phyloP scores from a whole-genome alignment of 2,329 filamentous ascomycete species.

The Aureobasidium subglaciale region DNA sequence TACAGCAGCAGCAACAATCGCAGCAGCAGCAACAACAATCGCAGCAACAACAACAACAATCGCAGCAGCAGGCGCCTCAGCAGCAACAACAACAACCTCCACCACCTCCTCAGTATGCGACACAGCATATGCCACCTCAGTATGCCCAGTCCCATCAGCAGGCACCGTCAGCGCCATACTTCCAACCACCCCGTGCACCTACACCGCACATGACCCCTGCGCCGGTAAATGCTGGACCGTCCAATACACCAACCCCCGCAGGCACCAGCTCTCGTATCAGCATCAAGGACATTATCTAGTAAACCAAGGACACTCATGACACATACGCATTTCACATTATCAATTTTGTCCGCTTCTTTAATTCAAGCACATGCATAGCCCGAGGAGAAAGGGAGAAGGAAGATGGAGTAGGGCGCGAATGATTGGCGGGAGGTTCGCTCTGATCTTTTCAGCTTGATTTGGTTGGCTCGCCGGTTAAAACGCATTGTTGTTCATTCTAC shows the following conservation, averaged over 20 bases:
- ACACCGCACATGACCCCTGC: conserved; percentile 14
- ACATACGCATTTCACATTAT: conserved; percentile 1
- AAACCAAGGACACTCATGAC: conserved; percentile 5
- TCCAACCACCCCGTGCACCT: conserved; percentile 13
- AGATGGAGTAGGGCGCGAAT: neutral
- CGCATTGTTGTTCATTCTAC: conserved; percentile 4
- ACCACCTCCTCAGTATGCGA: conserved; percentile 18
- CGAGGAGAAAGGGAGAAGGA: conserved; percentile 4
- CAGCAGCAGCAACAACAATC: neutral
- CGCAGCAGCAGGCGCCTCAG: conserved; percentile 3
- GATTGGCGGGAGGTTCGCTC: neutral
- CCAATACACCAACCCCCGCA: conserved; percentile 1
- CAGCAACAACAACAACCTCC: conserved; percentile 16
- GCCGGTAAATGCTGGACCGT: neutral
- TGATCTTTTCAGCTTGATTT: neutral
- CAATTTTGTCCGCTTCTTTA: conserved; percentile 6
- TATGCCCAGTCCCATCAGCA: conserved; percentile 18
- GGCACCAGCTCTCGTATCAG: conserved; percentile 24
- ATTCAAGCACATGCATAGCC: conserved; percentile 10
- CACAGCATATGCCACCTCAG: conserved; percentile 1
- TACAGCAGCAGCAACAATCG: neutral
- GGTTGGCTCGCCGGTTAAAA: neutral
- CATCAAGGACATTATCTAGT: conserved; percentile 31
- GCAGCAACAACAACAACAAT: conserved; percentile 10
- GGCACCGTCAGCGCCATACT: conserved; percentile 16